Conservation (phyloP, 306 rosid genomes). For the Sechiopsis laciniata region DNA sequence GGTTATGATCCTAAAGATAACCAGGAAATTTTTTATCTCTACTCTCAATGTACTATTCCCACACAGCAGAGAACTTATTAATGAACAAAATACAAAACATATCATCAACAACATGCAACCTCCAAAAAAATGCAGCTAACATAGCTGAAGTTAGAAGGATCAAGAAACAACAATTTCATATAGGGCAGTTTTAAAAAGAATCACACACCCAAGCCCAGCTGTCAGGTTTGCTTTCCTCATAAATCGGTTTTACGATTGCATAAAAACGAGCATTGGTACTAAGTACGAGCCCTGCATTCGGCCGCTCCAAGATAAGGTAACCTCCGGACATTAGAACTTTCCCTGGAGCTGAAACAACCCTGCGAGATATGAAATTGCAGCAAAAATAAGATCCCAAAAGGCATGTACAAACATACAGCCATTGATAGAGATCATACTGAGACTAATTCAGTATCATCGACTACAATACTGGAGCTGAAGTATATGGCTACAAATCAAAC, state of each 20-base stretch:
- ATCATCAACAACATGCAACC: not conserved
- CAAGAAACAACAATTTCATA: constrained; percentile 2
- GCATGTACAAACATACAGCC: not conserved
- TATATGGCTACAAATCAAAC: not conserved
- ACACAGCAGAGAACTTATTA: not conserved
- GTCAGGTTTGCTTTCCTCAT: constrained; percentile 42
- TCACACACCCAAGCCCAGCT: constrained; percentile 68
- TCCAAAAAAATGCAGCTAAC: not conserved
- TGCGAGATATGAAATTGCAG: constrained; percentile 21
- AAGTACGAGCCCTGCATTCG: constrained; percentile 71
- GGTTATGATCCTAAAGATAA: not conserved
- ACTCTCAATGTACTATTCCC: not conserved
- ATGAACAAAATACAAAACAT: constrained; percentile 6
- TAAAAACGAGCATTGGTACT: constrained; percentile 78
- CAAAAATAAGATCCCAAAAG: not conserved
- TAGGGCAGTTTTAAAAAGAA: constrained; percentile 7
- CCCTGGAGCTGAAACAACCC: constrained; percentile 81
- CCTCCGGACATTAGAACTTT: constrained; percentile 76
- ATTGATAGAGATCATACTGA: not conserved
- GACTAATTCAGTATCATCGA: constrained; percentile 4
- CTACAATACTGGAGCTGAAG: not conserved
- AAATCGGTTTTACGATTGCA: constrained; percentile 62
- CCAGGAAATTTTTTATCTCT: constrained; percentile 3
- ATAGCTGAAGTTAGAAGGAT: not conserved
- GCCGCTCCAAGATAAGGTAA: constrained; percentile 68